Conservation (phyloP, 257 asterid species). For the Plantago ovata region DNA sequence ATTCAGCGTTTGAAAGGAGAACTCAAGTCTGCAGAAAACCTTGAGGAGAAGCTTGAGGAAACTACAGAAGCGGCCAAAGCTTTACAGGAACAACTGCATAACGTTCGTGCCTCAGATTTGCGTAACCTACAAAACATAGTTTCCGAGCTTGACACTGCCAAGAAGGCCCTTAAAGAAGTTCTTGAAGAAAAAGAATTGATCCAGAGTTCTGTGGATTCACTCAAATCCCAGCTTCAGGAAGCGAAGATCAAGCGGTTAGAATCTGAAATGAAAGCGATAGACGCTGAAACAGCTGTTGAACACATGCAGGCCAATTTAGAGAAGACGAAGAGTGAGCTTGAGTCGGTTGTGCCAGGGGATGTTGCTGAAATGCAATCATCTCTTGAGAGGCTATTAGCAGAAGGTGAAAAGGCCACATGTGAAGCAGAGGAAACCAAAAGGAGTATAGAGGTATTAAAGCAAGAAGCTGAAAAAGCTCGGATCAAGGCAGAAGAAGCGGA, state of each 20-base stretch:
- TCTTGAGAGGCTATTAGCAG: constrained; percentile 35
- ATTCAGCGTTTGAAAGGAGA: constrained; percentile 42
- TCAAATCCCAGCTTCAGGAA: constrained; percentile 39
- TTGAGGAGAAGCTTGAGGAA: constrained; percentile 58
- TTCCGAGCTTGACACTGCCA: constrained; percentile 45
- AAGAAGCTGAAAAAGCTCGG: constrained; percentile 44
- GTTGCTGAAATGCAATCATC: constrained; percentile 34
- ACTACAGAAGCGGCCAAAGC: constrained; percentile 52
- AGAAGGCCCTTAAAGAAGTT: constrained; percentile 32
- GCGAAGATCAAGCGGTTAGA: constrained; percentile 31
- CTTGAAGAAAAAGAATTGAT: constrained; percentile 33
- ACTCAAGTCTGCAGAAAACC: constrained; percentile 30
- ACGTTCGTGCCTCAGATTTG: constrained; percentile 47
- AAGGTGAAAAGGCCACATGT: constrained; percentile 25
- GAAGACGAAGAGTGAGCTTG: constrained; percentile 39
- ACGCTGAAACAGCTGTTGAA: constrained; percentile 39
- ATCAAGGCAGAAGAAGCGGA: constrained; percentile 43
- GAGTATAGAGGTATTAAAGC: constrained; percentile 22
- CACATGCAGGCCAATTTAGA: constrained; percentile 33
- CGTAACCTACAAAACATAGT: constrained; percentile 27
- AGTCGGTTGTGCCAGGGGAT: constrained; percentile 28
- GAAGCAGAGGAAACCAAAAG: constrained; percentile 42
- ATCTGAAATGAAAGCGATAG: constrained; percentile 30
- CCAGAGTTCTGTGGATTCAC: constrained; percentile 32
- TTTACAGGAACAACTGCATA: constrained; percentile 57